Percentiles rank a stretch among this genome's conserved stretches.
Conservation (phyloP, 345 rosid genomes). For the Camelina sativa region DNA sequence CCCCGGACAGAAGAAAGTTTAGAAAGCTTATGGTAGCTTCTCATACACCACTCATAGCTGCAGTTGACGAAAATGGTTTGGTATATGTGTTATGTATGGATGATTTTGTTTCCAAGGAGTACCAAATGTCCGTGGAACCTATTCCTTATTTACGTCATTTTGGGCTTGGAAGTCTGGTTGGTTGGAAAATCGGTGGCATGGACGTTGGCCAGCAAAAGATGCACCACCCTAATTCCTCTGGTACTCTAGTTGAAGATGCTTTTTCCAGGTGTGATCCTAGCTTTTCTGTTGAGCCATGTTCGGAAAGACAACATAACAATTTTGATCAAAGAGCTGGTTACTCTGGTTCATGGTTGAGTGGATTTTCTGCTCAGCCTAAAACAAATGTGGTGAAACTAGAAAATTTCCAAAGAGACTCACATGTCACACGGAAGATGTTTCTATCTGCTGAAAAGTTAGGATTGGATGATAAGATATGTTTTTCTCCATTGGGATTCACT, state of each 20-base stretch:
- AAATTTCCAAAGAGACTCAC: conserved; percentile 48
- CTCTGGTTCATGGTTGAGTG: conserved; percentile 52
- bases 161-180: conserved; percentile 69
- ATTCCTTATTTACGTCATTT: conserved; percentile 57
- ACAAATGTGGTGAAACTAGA: conserved; percentile 39
- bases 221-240: conserved; percentile 36
- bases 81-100: conserved; percentile 62
- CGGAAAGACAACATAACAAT: conserved; percentile 42
- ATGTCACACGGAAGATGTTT: conserved; percentile 58
- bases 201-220: conserved; percentile 62
- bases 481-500: conserved; percentile 86
- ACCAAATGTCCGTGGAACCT: conserved; percentile 46
- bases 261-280: conserved; percentile 40
- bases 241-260: conserved; percentile 34
- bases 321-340: conserved; percentile 43
- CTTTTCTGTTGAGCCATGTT: conserved; percentile 39
- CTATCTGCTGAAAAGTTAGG: conserved; percentile 62
- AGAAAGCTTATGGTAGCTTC: conserved; percentile 73
- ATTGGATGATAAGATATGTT: conserved; percentile 67
- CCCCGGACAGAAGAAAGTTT: conserved; percentile 58
- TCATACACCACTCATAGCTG: conserved; percentile 73
- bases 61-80: conserved; percentile 76
- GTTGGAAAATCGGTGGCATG: conserved; percentile 75
- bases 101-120: conserved; percentile 54
- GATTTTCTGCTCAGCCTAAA: conserved; percentile 58